Percentiles rank a stretch among this genome's conserved stretches.
Conservation (phyloP, 139 green algal species). For the Coccomyxa sp. region DNA sequence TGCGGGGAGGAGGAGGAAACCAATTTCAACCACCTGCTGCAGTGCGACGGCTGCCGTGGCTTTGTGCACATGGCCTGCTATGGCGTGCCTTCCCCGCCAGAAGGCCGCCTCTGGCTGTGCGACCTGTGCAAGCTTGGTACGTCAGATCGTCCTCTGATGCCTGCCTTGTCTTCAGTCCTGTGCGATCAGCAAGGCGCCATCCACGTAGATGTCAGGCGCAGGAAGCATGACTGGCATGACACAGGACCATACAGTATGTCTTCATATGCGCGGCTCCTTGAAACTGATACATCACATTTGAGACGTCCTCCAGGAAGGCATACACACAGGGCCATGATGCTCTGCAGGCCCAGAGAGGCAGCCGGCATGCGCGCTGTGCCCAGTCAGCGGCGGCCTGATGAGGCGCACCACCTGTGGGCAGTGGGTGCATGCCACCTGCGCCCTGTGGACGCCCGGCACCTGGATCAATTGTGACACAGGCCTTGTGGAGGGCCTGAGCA, state of each 20-base stretch:
- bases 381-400: slow-evolving; percentile 51
- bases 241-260: too few species aligned
- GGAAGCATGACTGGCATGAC: too few species aligned
- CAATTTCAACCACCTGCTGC: slow-evolving; percentile 48
- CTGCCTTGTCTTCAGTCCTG: too few species aligned
- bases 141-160: too few species aligned
- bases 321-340: too few species aligned
- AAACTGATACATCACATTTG: too few species aligned
- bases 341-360: too few species aligned
- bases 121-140: slow-evolving; percentile 54
- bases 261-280: too few species aligned
- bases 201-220: too few species aligned
- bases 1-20: slow-evolving; percentile 61
- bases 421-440: slow-evolving; percentile 65
- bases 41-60: slow-evolving; percentile 74
- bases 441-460: slow-evolving; percentile 55
- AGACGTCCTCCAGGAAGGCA: too few species aligned
- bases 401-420: slow-evolving; percentile 48
- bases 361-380: slow-evolving; percentile 64
- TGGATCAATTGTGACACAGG: background rate
- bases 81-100: slow-evolving; percentile 29
- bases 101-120: slow-evolving; percentile 63
- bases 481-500: slow-evolving; percentile 5
- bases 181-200: too few species aligned
- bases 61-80: slow-evolving; percentile 77